These are phyloP conservation scores for Zea luxurians DNA, from an alignment of 176 grass and related monocot genomes.

Conservation along the genomic window DNA sequence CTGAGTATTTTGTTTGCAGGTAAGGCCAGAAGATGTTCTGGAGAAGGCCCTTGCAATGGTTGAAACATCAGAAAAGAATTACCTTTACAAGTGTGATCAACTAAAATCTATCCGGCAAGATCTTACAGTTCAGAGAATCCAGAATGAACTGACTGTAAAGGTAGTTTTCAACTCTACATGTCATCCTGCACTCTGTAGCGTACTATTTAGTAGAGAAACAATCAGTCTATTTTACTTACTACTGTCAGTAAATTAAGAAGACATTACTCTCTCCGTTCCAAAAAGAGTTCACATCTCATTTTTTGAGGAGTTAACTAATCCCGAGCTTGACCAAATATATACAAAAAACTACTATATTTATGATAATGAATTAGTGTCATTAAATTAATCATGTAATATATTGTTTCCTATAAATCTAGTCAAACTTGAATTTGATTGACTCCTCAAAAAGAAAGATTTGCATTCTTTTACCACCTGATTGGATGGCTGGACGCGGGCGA, in stretches of 20 bases:
- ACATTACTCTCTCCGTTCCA: neutral
- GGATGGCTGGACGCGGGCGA: no score
- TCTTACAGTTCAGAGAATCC: slow-evolving; percentile 89
- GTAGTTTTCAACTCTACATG: slow-evolving; percentile 44
- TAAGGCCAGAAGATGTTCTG: slow-evolving; percentile 86
- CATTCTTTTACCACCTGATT: neutral
- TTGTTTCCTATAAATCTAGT: neutral
- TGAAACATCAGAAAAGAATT: slow-evolving; percentile 78
- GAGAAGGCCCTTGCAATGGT: slow-evolving; percentile 93
- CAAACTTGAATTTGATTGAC: neutral
- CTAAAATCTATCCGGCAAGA: slow-evolving; percentile 98
- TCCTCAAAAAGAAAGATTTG: neutral
- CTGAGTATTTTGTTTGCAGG: slow-evolving; percentile 39
- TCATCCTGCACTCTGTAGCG: slow-evolving; percentile 8
- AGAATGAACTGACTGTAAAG: slow-evolving; percentile 80
- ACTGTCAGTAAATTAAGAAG: neutral
- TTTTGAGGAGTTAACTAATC: neutral
- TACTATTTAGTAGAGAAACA: slow-evolving; percentile 13
- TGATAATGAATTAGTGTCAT: neutral
- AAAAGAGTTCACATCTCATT: neutral
- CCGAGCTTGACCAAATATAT: neutral
- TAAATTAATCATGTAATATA: neutral
- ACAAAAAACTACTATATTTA: neutral
- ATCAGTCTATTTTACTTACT: slow-evolving; percentile 6
- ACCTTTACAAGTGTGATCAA: slow-evolving; percentile 96